A percentile compares a stretch with the other conserved stretches of the same genome.
These are phyloP conservation scores for Xylariaceae sp. DNA, from an alignment of 2,329 filamentous ascomycete genomes.

Conservation along the genomic window DNA sequence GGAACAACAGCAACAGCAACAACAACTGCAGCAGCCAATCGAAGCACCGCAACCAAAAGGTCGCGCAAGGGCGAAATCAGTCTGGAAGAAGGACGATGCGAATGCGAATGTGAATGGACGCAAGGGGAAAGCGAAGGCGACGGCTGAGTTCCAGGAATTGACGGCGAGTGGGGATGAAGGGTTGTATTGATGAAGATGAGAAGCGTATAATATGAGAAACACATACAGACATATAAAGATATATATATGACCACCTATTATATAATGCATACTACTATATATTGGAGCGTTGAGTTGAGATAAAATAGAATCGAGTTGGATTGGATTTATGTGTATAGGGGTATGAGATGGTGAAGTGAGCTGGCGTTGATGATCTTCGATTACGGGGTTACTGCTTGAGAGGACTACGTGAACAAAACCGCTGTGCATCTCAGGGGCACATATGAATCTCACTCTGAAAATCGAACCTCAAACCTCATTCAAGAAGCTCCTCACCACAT, in stretches of 20 bases:
- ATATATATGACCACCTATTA: not conserved
- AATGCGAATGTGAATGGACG: conserved; percentile 26
- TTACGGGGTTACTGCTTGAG: too few species aligned
- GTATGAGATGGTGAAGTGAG: not conserved
- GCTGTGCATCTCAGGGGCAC: too few species aligned
- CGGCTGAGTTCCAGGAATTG: conserved; percentile 47
- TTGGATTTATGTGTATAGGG: not conserved
- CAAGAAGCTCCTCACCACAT: too few species aligned
- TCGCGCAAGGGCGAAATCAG: conserved; percentile 35
- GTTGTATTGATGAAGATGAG: conserved; percentile 42
- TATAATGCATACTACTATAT: not conserved
- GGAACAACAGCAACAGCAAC: not conserved
- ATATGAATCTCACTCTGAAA: too few species aligned
- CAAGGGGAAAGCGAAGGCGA: conserved; percentile 54
- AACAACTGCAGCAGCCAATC: not conserved
- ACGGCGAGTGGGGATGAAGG: conserved; percentile 54
- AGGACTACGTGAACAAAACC: too few species aligned
- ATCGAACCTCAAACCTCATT: too few species aligned
- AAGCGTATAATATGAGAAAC: not conserved
- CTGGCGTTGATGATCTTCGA: too few species aligned
- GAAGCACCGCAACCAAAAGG: conserved; percentile 3
- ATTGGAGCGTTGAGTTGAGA: not conserved
- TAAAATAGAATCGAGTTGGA: not conserved
- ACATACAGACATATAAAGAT: not conserved
- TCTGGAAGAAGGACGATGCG: conserved; percentile 35